Base-by-base conservation (phyloP, 371 early-diverging fungal species). In the Apophysomyces sp. region DNA sequence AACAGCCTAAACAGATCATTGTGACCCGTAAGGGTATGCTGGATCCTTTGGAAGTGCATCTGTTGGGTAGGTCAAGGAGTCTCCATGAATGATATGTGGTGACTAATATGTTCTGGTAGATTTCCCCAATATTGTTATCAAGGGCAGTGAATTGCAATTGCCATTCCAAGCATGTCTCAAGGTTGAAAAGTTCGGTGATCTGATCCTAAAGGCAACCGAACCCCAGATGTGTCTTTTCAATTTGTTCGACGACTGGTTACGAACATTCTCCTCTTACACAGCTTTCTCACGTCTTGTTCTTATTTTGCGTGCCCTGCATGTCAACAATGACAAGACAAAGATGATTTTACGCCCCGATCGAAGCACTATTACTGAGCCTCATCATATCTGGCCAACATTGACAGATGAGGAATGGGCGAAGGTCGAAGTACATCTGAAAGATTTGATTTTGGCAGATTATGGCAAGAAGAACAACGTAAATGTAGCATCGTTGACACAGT, bases 391-490 rank as follows among this genome's bases (percentile, higher is more conserved):
- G 98, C 98, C 98, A 56, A 89, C 94, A 1, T 72, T 96, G 57
- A 83, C 94, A 2, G 99, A 98, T 71, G 94, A 93, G 77, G 97
- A 98, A 74, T 99, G 99, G 99, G 93, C 96, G 57, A 89, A 92
- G 77, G 95, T 97, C 8, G 99, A 99, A 85, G 92, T 93, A 24
- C 78, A 84, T 60, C 77, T 99, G 66, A 98, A 97, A 88, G 99
- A 99, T 77, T 74, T 99, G 76, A 99, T 99, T 72, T 80, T 99
- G 34, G 95, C 89, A 4, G 98, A 98, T 76, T 99, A 99, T 73
- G 98, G 98, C 73, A 97, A 95, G 83, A 96, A 97, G 89, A 97
- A 98, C 87, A 95, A 94, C 65, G 97, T 99, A 61, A 98, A 98
- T 60, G 96, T 96, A 31, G 94, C 96, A 4, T 94, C 94, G 41